These are phyloP conservation scores for Xylariaceae sp. DNA, from an alignment of 2,329 filamentous ascomycete species.

Conservation along the genomic window DNA sequence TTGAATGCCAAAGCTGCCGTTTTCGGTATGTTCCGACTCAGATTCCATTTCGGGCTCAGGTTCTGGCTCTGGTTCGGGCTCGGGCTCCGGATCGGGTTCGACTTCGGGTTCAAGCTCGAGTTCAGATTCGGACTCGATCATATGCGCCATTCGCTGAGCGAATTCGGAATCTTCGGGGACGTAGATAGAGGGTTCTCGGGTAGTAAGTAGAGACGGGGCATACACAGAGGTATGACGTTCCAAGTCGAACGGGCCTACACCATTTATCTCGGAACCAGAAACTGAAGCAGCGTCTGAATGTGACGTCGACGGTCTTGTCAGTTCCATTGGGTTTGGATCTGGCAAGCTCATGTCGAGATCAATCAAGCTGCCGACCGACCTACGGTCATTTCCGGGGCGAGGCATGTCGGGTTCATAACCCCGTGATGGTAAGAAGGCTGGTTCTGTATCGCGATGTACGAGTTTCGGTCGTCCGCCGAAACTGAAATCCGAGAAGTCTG, in stretches of 20 bases:
- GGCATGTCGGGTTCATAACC: constrained; percentile 40
- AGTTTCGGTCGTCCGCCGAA: constrained; percentile 43
- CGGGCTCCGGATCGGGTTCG: constrained; percentile 8
- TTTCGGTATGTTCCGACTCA: constrained; percentile 6
- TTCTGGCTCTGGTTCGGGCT: background rate
- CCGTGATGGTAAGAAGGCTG: constrained; percentile 38
- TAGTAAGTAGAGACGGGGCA: constrained; percentile 34
- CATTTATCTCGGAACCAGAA: constrained; percentile 50
- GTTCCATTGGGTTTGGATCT: constrained; percentile 44
- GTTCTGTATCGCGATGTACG: constrained; percentile 49
- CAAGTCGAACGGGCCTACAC: constrained; percentile 56
- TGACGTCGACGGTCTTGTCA: constrained; percentile 50
- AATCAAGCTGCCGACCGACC: constrained; percentile 44
- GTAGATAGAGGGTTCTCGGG: constrained; percentile 55
- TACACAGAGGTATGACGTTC: constrained; percentile 58
- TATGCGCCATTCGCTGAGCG: constrained; percentile 29
- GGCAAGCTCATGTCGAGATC: constrained; percentile 52
- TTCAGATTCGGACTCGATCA: background rate
- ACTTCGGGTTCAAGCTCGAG: background rate
- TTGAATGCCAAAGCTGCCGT: constrained; percentile 9
- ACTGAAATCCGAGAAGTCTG: constrained; percentile 48
- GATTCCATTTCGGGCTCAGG: constrained; percentile 7
- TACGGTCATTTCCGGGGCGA: constrained; percentile 35
- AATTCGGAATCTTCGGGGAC: constrained; percentile 55
- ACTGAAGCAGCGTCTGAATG: constrained; percentile 55